Conservation (phyloP, 257 asterid species). For the Solanum commersonii region DNA sequence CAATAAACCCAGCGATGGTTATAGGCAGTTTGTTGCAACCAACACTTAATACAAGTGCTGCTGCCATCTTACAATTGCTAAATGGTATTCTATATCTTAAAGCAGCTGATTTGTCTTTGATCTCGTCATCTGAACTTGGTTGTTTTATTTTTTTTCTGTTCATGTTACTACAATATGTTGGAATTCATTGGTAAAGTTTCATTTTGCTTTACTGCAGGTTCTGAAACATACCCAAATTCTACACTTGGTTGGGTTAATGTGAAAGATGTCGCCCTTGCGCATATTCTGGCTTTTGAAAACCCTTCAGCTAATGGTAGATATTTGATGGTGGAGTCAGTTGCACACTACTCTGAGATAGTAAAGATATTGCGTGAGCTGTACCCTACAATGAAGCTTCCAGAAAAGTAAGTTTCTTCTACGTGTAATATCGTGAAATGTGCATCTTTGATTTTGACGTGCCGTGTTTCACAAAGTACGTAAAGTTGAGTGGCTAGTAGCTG, state of each 20-base stretch:
- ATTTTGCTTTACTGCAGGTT: slow-evolving; percentile 29
- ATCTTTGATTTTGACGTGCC: neutral
- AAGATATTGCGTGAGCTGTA: slow-evolving; percentile 35
- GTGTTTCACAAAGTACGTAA: neutral
- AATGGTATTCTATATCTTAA: slow-evolving; percentile 16
- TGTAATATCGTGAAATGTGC: neutral
- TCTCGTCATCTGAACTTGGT: neutral
- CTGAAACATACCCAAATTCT: slow-evolving; percentile 42
- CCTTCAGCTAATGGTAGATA: slow-evolving; percentile 64
- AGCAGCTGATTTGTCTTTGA: neutral
- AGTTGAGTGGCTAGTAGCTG: neutral
- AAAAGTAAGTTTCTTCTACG: slow-evolving; percentile 33
- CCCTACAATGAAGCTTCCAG: slow-evolving; percentile 47
- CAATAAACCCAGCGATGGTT: neutral
- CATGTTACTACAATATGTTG: neutral
- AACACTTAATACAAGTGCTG: slow-evolving; percentile 41
- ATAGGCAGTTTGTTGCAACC: slow-evolving; percentile 45
- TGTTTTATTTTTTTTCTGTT: neutral
- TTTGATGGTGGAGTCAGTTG: slow-evolving; percentile 38
- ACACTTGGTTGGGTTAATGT: slow-evolving; percentile 58
- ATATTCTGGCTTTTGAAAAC: slow-evolving; percentile 55
- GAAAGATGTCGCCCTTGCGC: slow-evolving; percentile 67
- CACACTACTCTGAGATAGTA: slow-evolving; percentile 45
- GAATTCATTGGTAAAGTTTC: neutral
- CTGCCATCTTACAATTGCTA: slow-evolving; percentile 26